Evolutionary conservation across 805 yeast species (phyloP), one percentile per base, ranked within the genome.

Genomic region (Candida peoriensis): DNA sequence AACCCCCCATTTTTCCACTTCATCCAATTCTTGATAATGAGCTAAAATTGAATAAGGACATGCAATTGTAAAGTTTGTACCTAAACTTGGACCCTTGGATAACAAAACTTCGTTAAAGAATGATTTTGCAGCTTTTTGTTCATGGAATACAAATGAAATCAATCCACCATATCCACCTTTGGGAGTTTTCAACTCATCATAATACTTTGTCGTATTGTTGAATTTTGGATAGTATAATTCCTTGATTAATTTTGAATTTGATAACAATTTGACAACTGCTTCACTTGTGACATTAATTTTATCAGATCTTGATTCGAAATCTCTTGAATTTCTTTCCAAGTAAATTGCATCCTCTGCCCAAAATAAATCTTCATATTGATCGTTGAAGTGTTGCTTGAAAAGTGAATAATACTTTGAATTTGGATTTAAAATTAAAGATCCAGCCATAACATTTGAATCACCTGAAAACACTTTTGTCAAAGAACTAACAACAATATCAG

Each of bases 301-400:
- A 14, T 52, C 43, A 24, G 72, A 80, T 50, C 97, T 70, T 16
- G 63, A 62, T 21, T 73, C 77, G 54, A 86, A 89, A 60, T 93
- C 97, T 41, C 97, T 74, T 5, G 96, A 86, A 64, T 93, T 93
- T 54, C 96, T 72, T 59, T 93, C 98, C 52, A 93, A 61, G 52
- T 81, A 81, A 36, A 93, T 76, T 2, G 96, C 96, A 61, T 93
- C 98, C 60, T 90, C 96, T 21, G 80, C 85, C 97, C 97, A 93
- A 46, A 85, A 71, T 6, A 69, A 60, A 50, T 90, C 97, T 47
- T 78, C 85, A 55, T 72, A 86, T 30, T 70, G 68, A 8, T 66
- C 63, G 37, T 69, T 50, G 46, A 78, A 65, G 46, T 70, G 70
- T 25, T 55, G 38, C 52, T 78, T 78, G 38, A 85, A 68, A 36